Percentiles rank a stretch among this genome's conserved stretches.
These are phyloP conservation scores for Sanchytrium tribonematis DNA, from an alignment of 371 early-diverging fungal species.

Conservation along the genomic window DNA sequence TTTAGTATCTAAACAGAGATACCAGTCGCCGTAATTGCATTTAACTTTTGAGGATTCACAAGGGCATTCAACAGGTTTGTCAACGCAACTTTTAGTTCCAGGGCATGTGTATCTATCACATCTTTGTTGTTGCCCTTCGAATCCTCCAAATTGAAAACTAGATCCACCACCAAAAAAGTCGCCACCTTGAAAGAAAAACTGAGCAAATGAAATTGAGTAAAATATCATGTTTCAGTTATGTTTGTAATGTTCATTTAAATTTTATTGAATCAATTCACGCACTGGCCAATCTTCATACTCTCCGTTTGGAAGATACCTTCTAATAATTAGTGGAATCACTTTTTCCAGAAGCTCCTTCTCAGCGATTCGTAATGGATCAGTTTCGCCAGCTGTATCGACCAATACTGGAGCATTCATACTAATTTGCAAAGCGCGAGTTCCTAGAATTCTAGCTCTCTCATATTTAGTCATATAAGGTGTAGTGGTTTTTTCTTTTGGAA, in stretches of 20 bases:
- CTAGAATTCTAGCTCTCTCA: constrained; percentile 89
- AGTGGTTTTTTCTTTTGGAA: constrained; percentile 30
- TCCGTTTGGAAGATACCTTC: constrained; percentile 86
- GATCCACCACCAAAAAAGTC: neutral
- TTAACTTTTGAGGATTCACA: neutral
- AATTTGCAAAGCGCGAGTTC: constrained; percentile 32
- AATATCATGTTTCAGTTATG: neutral
- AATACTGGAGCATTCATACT: constrained; percentile 95
- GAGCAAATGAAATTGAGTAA: neutral
- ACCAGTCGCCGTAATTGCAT: neutral
- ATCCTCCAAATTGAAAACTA: neutral
- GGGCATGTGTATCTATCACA: neutral
- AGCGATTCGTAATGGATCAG: constrained; percentile 92
- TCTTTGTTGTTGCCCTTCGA: neutral
- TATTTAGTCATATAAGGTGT: constrained; percentile 99
- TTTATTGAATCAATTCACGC: constrained; percentile 42
- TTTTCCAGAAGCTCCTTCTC: constrained; percentile 79
- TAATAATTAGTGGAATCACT: constrained; percentile 81
- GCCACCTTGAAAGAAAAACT: too few relatives aligned
- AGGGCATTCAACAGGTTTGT: neutral
- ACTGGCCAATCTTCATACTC: constrained; percentile 94
- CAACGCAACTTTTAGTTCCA: neutral
- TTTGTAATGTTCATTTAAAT: neutral
- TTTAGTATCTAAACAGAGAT: neutral
- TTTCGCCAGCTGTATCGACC: constrained; percentile 86